Evolutionary conservation across 768 basidiomycete genomes (phyloP).

Genomic region (Russula dissimulans): DNA sequence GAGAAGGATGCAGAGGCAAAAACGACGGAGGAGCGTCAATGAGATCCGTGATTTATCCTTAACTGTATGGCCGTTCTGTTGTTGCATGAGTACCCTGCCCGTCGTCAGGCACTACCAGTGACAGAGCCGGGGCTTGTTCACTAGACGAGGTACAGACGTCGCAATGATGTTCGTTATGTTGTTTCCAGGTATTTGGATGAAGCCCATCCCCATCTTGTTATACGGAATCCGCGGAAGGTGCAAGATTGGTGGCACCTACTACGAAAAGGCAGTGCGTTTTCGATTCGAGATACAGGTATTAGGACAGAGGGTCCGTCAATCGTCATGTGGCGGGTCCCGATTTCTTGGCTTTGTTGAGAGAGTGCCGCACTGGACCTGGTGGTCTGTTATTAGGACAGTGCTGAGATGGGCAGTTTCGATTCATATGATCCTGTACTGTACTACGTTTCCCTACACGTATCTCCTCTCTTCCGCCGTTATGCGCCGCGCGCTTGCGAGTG

Average conservation of each 20-base stretch:
- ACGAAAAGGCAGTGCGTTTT: background rate
- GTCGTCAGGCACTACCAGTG: background rate
- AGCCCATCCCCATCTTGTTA: background rate
- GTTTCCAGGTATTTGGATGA: background rate
- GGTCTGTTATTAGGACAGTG: background rate
- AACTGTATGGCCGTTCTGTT: slow-evolving; percentile 10
- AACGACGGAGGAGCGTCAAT: background rate
- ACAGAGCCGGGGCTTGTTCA: background rate
- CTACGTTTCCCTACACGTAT: too few relatives aligned
- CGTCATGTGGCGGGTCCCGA: background rate
- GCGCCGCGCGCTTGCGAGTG: background rate
- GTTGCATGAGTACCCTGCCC: background rate
- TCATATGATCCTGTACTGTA: background rate
- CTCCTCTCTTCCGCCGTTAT: too few relatives aligned
- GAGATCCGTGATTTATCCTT: slow-evolving; percentile 16
- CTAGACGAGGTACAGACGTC: background rate
- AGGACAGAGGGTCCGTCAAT: background rate
- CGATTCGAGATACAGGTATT: background rate
- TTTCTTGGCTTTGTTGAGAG: background rate
- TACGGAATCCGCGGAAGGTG: background rate
- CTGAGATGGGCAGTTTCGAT: background rate
- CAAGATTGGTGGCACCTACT: background rate
- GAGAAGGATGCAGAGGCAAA: slow-evolving; percentile 11
- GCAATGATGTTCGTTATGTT: background rate
- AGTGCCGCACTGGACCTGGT: too few relatives aligned